Conservation (phyloP, 140 eudicot species). For the Ambrosia hybrid region DNA sequence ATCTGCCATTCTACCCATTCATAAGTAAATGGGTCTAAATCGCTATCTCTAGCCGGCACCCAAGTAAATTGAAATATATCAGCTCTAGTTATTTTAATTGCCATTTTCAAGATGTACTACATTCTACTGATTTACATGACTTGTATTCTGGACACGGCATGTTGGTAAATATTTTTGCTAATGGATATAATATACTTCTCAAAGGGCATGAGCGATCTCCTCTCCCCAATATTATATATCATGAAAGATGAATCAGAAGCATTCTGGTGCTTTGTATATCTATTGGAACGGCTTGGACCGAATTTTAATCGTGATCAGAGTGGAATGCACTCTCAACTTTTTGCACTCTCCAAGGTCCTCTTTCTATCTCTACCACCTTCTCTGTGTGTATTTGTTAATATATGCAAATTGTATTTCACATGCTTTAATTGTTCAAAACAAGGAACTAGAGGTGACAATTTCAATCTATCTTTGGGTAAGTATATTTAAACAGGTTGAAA, state of each 20-base stretch:
- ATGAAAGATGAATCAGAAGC: conserved; percentile 82
- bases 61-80: not conserved
- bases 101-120: not conserved
- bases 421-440: conserved; percentile 19
- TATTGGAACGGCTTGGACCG: conserved; percentile 97
- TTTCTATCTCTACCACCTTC: conserved; percentile 18
- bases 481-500: not conserved
- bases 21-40: not conserved
- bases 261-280: conserved; percentile 90
- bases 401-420: not conserved
- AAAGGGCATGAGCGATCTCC: conserved; percentile 94
- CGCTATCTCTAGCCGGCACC: not conserved
- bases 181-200: conserved; percentile 9
- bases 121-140: not conserved
- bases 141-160: not conserved
- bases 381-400: not conserved
- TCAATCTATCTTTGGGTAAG: not conserved
- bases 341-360: conserved; percentile 82
- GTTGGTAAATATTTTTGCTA: conserved; percentile 3
- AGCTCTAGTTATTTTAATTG: not conserved
- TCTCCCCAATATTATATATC: conserved; percentile 80
- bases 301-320: conserved; percentile 94
- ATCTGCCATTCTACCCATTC: not conserved
- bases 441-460: not conserved
- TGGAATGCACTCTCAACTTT: conserved; percentile 96